A percentile compares a stretch with the other conserved stretches of the same genome.
Evolutionary conservation across 768 basidiomycete genomes (phyloP).

Genomic region (Phallus indusiatus): DNA sequence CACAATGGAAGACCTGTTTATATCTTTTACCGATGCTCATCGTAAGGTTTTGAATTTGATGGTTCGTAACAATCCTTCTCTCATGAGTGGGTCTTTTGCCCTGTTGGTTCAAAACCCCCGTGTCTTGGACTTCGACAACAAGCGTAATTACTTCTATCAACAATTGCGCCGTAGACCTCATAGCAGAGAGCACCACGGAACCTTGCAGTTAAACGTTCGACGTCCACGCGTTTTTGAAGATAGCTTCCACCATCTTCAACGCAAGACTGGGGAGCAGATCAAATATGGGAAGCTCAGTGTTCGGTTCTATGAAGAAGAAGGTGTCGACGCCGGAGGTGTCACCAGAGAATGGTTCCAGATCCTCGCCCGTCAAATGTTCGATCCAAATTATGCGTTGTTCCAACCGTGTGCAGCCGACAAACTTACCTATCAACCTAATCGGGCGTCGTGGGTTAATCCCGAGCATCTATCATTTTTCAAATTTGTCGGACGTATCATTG

Average conservation of each 20-base stretch:
- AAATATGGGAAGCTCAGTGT: constrained; percentile 96
- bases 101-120: constrained; percentile 91
- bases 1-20: constrained; percentile 84
- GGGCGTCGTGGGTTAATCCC: constrained; percentile 87
- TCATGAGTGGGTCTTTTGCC: constrained; percentile 98
- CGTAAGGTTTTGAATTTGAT: constrained; percentile 91
- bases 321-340: constrained; percentile 96
- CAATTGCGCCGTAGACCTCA: constrained; percentile 81
- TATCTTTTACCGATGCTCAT: constrained; percentile 88
- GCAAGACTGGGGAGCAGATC: constrained; percentile 90
- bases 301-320: constrained; percentile 94
- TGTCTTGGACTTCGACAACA: constrained; percentile 98
- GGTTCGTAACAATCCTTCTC: constrained; percentile 95
- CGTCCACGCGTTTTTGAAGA: constrained; percentile 93
- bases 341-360: constrained; percentile 99
- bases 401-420: constrained; percentile 95
- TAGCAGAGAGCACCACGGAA: constrained; percentile 69
- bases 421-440: constrained; percentile 93
- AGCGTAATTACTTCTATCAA: constrained; percentile 91
- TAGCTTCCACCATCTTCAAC: constrained; percentile 85
- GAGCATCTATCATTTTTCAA: constrained; percentile 98
- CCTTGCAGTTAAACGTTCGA: constrained; percentile 83
- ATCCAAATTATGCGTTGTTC: constrained; percentile 96
- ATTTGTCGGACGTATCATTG: constrained; percentile 95
- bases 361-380: constrained; percentile 96